These are phyloP conservation scores for Thraustotheca clavata DNA, from an alignment of 352 stramenopile genomes.

Conservation along the genomic window DNA sequence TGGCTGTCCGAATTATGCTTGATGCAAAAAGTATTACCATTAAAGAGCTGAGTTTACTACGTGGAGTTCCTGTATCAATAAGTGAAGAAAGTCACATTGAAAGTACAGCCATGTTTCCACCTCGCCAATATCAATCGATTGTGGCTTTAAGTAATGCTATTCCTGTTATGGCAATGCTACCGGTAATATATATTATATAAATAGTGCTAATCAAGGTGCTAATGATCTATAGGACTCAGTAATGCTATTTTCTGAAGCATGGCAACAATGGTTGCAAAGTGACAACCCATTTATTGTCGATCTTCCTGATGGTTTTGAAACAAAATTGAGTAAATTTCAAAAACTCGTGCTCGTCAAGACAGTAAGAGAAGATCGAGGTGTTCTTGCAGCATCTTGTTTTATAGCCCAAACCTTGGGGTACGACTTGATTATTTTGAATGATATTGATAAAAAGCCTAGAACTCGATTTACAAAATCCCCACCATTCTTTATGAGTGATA, in stretches of 20 bases:
- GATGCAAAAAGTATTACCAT: conserved; percentile 31
- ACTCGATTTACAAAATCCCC: conserved; percentile 18
- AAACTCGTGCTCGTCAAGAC: conserved; percentile 52
- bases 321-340: conserved; percentile 32
- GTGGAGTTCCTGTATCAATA: too few species aligned
- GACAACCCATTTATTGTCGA: conserved; percentile 23
- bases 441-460: neutral
- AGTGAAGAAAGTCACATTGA: too few species aligned
- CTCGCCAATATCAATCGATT: neutral
- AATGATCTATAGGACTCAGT: neutral
- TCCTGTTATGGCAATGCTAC: neutral
- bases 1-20: conserved; percentile 48
- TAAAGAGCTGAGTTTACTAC: conserved; percentile 36
- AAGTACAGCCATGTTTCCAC: neutral
- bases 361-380: conserved; percentile 44
- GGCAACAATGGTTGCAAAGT: neutral
- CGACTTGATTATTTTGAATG: neutral
- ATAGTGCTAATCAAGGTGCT: neutral
- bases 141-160: neutral
- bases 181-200: neutral
- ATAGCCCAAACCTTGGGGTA: conserved; percentile 34
- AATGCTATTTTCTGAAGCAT: neutral
- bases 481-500: conserved; percentile 31
- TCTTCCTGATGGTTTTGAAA: conserved; percentile 33
- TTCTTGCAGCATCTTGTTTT: conserved; percentile 30